Evolutionary conservation across 2,329 filamentous ascomycete genomes (phyloP).

Genomic region (Ophiocordyceps polyrhachis-furcata): DNA sequence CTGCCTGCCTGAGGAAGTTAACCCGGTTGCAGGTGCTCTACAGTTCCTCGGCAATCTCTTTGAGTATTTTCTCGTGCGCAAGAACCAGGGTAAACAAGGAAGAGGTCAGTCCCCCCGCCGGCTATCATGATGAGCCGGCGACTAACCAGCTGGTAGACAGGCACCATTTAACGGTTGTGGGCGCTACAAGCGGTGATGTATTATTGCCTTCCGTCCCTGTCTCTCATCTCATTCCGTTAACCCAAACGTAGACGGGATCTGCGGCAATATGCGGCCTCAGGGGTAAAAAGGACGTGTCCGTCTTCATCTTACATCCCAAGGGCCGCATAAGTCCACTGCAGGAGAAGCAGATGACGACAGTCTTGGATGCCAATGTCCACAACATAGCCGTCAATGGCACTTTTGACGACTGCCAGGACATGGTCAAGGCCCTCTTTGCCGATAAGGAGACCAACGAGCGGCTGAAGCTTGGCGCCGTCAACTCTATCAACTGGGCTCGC

Average conservation of each 20-base stretch:
- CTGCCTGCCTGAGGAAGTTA: neutral
- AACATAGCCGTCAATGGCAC: slow-evolving; percentile 53
- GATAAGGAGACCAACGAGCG: slow-evolving; percentile 68
- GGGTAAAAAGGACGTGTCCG: slow-evolving; percentile 91
- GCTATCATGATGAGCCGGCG: no score
- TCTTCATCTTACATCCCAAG: slow-evolving; percentile 87
- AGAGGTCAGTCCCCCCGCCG: slow-evolving; percentile 17
- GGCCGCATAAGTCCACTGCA: slow-evolving; percentile 78
- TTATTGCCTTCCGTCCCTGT: neutral
- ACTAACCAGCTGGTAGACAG: neutral
- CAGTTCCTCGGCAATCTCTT: slow-evolving; percentile 96
- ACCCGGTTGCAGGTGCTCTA: slow-evolving; percentile 44
- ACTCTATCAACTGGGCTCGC: slow-evolving; percentile 90
- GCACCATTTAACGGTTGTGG: slow-evolving; percentile 57
- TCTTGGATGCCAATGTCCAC: slow-evolving; percentile 78
- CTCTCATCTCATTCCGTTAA: neutral
- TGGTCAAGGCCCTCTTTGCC: slow-evolving; percentile 81
- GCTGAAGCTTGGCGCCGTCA: slow-evolving; percentile 78
- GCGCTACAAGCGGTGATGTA: slow-evolving; percentile 61
- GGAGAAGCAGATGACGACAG: slow-evolving; percentile 93
- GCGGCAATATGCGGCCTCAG: slow-evolving; percentile 90
- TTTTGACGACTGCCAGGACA: slow-evolving; percentile 36
- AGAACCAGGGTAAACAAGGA: slow-evolving; percentile 50
- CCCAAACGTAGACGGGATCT: slow-evolving; percentile 45
- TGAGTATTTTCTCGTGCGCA: slow-evolving; percentile 64